Base-by-base conservation (phyloP, 768 basidiomycete species). In the Nidula microcarpa region DNA sequence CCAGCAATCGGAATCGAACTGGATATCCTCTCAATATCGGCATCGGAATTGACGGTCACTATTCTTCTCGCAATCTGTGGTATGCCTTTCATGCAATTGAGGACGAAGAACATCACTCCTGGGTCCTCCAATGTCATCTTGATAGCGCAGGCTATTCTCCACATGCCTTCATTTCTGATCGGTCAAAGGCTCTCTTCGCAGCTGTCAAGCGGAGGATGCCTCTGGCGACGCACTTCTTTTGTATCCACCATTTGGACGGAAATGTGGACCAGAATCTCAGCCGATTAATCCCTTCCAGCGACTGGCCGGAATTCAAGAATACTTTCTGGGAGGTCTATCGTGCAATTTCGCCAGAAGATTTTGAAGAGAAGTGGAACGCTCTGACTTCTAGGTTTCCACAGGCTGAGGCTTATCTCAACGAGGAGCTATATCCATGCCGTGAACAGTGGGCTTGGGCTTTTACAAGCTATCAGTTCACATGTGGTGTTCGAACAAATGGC, bases 371-470 rank as follows among this genome's bases (percentile, higher is more conserved):
- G 2, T 70, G 64, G 62, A 11, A 51, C 6, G 18, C 32, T 6
- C 63, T 67, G 7, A 37, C 49, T 1, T 6, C 49, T 0, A 39
- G 32, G 1, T 68, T 54, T 48, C 63, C 64, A 4, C 9, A 51
- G 6, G 56, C 63, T 14, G 18, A 56, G 6, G 23, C 32, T 0
- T 74, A 73, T 54, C 64, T 72, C 6, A 50, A 64, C 5, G 51
- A 57, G 1, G 62, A 67, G 36, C 18, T 74, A 0, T 72, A 68
- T 51, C 55, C 60, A 2, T 66, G 63, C 43, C 60, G 61, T 0
- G 56, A 66, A 32, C 64, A 60, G 13, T 74, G 71, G 71, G 72
- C 69, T 23, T 69, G 66, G 67, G 62, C 67, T 7, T 74, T 62
- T 57, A 50, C 67, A 3, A 58, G 62, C 18, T 23, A 52, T 18